phyloP scores from a whole-genome alignment of 805 yeast species.

The Candida nemodendra region DNA sequence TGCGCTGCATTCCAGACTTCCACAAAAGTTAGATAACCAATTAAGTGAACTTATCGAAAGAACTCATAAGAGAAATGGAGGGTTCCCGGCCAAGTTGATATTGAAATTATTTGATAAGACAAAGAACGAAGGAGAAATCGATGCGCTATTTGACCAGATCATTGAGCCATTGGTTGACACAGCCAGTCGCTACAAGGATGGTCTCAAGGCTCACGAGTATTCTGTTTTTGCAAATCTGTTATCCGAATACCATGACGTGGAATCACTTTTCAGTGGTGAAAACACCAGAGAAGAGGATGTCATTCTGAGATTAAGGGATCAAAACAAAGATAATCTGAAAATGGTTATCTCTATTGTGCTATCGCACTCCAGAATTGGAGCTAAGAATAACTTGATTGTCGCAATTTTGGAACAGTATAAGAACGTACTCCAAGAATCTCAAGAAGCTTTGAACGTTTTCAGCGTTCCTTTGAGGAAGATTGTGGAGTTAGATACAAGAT shows the following conservation, averaged over 20 bases:
- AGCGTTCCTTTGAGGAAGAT: constrained; percentile 71
- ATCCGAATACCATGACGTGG: constrained; percentile 73
- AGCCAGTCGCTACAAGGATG: constrained; percentile 67
- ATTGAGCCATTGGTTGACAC: constrained; percentile 74
- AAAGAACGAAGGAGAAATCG: constrained; percentile 45
- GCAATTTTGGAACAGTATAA: constrained; percentile 84
- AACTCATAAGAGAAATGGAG: constrained; percentile 61
- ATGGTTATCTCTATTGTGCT: constrained; percentile 71
- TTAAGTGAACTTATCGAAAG: constrained; percentile 67
- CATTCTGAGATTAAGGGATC: constrained; percentile 82
- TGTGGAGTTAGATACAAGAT: constrained; percentile 86
- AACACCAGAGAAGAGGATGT: constrained; percentile 86
- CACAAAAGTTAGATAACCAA: constrained; percentile 68
- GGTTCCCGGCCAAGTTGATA: constrained; percentile 91
- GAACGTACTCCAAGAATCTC: constrained; percentile 69
- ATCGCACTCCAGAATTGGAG: constrained; percentile 91
- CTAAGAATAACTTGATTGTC: constrained; percentile 84
- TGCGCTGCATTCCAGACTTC: constrained; percentile 89
- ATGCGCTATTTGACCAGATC: constrained; percentile 50
- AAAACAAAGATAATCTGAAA: constrained; percentile 70
- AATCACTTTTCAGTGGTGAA: constrained; percentile 72
- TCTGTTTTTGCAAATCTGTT: constrained; percentile 67
- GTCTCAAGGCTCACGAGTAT: constrained; percentile 83
- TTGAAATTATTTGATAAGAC: constrained; percentile 68
- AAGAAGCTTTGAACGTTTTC: constrained; percentile 64